Evolutionary conservation across 2,329 filamentous ascomycete species (phyloP).

Genomic region (Endothia cerciana): DNA sequence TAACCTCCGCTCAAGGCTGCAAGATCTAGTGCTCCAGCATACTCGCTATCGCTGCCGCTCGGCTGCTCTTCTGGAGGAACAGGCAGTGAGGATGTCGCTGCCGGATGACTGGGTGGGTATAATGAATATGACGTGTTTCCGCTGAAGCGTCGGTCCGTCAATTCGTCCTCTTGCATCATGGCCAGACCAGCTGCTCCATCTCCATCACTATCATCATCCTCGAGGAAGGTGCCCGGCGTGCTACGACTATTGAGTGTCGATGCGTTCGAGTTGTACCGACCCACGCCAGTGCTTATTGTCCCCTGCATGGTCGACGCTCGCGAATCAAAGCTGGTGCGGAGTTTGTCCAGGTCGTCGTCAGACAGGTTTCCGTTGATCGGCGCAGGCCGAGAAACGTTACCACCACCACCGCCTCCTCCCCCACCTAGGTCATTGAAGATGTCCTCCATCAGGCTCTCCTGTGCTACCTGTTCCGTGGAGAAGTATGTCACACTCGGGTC

Average conservation of each 20-base stretch:
- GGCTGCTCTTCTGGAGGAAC: constrained; percentile 54
- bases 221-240: constrained; percentile 42
- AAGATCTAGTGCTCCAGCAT: constrained; percentile 69
- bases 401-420: constrained; percentile 43
- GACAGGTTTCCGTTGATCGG: constrained; percentile 52
- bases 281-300: constrained; percentile 42
- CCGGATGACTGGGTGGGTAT: constrained; percentile 38
- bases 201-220: constrained; percentile 75
- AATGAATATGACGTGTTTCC: constrained; percentile 53
- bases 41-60: constrained; percentile 71
- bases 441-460: constrained; percentile 61
- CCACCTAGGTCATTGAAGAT: constrained; percentile 59
- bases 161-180: constrained; percentile 82
- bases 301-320: constrained; percentile 50
- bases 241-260: constrained; percentile 45
- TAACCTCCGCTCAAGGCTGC: constrained; percentile 75
- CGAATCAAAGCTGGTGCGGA: constrained; percentile 54
- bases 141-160: constrained; percentile 70
- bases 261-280: constrained; percentile 46
- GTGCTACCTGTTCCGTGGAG: constrained; percentile 46
- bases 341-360: constrained; percentile 50
- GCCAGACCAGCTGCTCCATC: constrained; percentile 84
- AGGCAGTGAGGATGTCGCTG: constrained; percentile 42
- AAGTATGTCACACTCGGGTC: constrained; percentile 9
- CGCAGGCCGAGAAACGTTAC: constrained; percentile 42